Evolutionary conservation across 139 green algal species (phyloP).

Genomic region (Haematococcus lacustris): DNA sequence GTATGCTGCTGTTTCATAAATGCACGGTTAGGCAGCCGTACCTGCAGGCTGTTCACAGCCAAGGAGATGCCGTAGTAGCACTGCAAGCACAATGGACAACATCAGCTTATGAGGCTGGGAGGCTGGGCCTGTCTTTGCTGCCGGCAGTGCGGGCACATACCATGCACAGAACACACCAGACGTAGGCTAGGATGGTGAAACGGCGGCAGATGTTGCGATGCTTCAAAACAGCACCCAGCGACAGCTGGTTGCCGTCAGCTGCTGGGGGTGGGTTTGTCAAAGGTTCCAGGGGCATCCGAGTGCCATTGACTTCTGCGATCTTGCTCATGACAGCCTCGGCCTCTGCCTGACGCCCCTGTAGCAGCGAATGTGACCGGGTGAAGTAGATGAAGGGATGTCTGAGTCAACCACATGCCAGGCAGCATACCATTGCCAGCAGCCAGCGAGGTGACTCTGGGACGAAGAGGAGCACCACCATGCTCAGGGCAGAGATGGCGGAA

Average conservation of each 20-base stretch:
- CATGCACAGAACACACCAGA: slow-evolving; percentile 30
- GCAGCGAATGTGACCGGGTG: too few relatives aligned
- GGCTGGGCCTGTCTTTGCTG: neutral
- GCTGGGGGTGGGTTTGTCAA: slow-evolving; percentile 10
- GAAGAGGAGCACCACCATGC: too few relatives aligned
- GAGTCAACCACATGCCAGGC: too few relatives aligned
- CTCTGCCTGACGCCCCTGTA: slow-evolving; percentile 42
- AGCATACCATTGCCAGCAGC: too few relatives aligned
- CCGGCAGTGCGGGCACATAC: neutral
- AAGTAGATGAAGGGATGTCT: too few relatives aligned
- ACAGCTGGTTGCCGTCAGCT: neutral
- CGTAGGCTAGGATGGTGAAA: slow-evolving; percentile 34
- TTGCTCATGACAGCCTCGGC: slow-evolving; percentile 40
- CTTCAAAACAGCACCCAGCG: slow-evolving; percentile 11
- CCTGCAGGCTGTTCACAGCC: neutral
- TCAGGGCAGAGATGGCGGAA: too few relatives aligned
- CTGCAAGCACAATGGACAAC: neutral
- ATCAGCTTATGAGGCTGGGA: neutral
- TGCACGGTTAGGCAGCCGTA: neutral
- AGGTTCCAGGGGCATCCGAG: slow-evolving; percentile 36
- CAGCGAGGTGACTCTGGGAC: too few relatives aligned
- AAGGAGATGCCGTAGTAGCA: neutral
- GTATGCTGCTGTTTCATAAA: too few relatives aligned
- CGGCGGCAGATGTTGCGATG: slow-evolving; percentile 31
- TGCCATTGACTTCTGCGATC: slow-evolving; percentile 45